Evolutionary conservation across 2,329 filamentous ascomycete genomes (phyloP).

Genomic region (Bisporella sp.): DNA sequence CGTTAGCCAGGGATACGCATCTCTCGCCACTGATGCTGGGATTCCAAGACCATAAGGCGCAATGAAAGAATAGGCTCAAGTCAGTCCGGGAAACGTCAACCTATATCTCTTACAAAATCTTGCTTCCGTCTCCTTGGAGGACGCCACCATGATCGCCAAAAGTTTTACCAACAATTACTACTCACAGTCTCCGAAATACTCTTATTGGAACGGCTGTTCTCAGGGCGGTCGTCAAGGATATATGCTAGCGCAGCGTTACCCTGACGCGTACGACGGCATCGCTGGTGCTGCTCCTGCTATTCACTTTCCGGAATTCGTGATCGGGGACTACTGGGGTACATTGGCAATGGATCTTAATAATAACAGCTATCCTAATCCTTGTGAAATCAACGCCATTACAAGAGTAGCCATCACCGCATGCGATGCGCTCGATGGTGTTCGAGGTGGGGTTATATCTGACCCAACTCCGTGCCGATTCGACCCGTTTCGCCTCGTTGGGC

Average conservation of each 20-base stretch:
- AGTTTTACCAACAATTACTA: slow-evolving; percentile 27
- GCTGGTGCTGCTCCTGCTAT: slow-evolving; percentile 32
- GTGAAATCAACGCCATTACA: slow-evolving; percentile 11
- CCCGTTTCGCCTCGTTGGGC: slow-evolving; percentile 7
- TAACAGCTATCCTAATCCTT: slow-evolving; percentile 2
- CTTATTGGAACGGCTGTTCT: slow-evolving; percentile 32
- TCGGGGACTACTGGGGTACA: slow-evolving; percentile 4
- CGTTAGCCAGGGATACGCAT: slow-evolving; percentile 22
- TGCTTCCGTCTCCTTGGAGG: slow-evolving; percentile 30
- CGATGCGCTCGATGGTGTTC: slow-evolving; percentile 13
- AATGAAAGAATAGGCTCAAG: slow-evolving; percentile 2
- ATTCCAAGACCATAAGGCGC: not conserved
- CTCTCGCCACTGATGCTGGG: slow-evolving; percentile 9
- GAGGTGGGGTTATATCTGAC: slow-evolving; percentile 13
- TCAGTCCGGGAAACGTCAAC: slow-evolving; percentile 13
- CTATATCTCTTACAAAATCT: slow-evolving; percentile 29
- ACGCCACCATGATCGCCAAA: slow-evolving; percentile 29
- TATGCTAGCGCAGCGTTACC: slow-evolving; percentile 31
- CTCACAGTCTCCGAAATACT: slow-evolving; percentile 26
- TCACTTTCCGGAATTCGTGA: slow-evolving; percentile 18
- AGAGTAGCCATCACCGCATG: slow-evolving; percentile 10
- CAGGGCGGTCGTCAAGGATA: slow-evolving; percentile 32
- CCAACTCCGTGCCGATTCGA: slow-evolving; percentile 10
- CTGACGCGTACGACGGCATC: slow-evolving; percentile 33
- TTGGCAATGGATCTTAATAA: slow-evolving; percentile 11